phyloP scores from a whole-genome alignment of 2,329 filamentous ascomycete genomes.

The Claviceps fusiformis region DNA sequence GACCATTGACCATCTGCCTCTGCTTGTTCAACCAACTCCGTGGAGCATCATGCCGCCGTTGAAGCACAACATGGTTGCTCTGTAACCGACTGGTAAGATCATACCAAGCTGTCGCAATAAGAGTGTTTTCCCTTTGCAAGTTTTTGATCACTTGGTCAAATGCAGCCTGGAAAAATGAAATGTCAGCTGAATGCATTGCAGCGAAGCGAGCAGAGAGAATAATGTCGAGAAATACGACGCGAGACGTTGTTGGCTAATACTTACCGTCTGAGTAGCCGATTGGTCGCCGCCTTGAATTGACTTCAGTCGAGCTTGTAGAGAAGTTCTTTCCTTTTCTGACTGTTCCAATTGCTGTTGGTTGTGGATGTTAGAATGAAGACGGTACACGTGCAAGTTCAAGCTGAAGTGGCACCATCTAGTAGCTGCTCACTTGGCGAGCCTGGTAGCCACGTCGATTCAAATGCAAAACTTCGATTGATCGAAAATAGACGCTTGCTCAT shows the following conservation, averaged over 20 bases:
- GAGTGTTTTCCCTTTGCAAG: slow-evolving; percentile 61
- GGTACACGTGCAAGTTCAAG: neutral
- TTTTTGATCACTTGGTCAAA: slow-evolving; percentile 48
- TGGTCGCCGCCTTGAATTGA: slow-evolving; percentile 35
- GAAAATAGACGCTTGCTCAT: neutral
- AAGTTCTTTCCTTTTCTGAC: slow-evolving; percentile 41
- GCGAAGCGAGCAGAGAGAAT: neutral
- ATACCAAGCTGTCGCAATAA: slow-evolving; percentile 79
- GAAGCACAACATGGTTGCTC: slow-evolving; percentile 69
- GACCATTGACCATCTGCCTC: slow-evolving; percentile 54
- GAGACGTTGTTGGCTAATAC: slow-evolving; percentile 13
- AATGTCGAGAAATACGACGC: neutral
- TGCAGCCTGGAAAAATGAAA: slow-evolving; percentile 26
- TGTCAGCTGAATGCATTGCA: neutral
- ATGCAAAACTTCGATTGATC: slow-evolving; percentile 1
- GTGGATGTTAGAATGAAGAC: neutral
- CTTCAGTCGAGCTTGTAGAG: slow-evolving; percentile 42
- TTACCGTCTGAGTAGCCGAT: slow-evolving; percentile 38
- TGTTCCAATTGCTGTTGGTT: slow-evolving; percentile 42
- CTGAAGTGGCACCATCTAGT: neutral
- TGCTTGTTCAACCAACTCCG: slow-evolving; percentile 80
- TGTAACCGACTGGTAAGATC: slow-evolving; percentile 66
- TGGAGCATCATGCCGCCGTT: slow-evolving; percentile 59
- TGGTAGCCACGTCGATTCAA: neutral
- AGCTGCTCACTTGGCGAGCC: neutral